Evolutionary conservation across 805 yeast genomes (phyloP).

Genomic region (Pichia heedii): DNA sequence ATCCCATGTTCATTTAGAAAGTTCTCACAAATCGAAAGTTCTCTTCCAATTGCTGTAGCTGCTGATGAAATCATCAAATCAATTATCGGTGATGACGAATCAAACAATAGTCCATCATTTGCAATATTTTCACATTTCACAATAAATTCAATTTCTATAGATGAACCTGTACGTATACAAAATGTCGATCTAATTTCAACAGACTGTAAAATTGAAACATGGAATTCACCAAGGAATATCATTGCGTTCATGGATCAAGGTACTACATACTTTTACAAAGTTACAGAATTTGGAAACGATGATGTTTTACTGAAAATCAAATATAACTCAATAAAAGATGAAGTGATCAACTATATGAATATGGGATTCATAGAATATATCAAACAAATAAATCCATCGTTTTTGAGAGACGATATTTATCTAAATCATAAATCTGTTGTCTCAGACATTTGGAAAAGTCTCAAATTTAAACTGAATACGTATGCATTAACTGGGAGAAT

Average conservation of each 20-base stretch:
- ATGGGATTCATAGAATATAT: slow-evolving; percentile 6
- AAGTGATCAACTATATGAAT: slow-evolving; percentile 28
- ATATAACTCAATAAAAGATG: slow-evolving; percentile 40
- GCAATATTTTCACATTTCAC: slow-evolving; percentile 57
- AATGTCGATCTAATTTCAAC: slow-evolving; percentile 27
- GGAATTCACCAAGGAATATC: slow-evolving; percentile 28
- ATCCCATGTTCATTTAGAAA: slow-evolving; percentile 10
- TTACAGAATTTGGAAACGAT: slow-evolving; percentile 30
- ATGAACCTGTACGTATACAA: slow-evolving; percentile 45
- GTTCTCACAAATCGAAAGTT: slow-evolving; percentile 36
- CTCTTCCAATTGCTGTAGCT: slow-evolving; percentile 58
- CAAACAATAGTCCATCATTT: neutral
- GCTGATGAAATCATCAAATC: slow-evolving; percentile 71
- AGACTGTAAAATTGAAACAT: slow-evolving; percentile 16
- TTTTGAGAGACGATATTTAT: slow-evolving; percentile 4
- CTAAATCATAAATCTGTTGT: slow-evolving; percentile 18
- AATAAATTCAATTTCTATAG: slow-evolving; percentile 46
- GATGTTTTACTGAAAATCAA: slow-evolving; percentile 33
- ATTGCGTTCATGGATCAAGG: slow-evolving; percentile 67
- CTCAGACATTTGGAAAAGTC: slow-evolving; percentile 12
- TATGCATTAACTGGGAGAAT: slow-evolving; percentile 21
- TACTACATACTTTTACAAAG: slow-evolving; percentile 48
- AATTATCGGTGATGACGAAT: neutral
- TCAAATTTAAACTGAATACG: slow-evolving; percentile 21
- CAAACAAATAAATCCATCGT: neutral